Base-by-base conservation (phyloP, 1,139 yeast species). In the Blastobotrys capitulatus region DNA sequence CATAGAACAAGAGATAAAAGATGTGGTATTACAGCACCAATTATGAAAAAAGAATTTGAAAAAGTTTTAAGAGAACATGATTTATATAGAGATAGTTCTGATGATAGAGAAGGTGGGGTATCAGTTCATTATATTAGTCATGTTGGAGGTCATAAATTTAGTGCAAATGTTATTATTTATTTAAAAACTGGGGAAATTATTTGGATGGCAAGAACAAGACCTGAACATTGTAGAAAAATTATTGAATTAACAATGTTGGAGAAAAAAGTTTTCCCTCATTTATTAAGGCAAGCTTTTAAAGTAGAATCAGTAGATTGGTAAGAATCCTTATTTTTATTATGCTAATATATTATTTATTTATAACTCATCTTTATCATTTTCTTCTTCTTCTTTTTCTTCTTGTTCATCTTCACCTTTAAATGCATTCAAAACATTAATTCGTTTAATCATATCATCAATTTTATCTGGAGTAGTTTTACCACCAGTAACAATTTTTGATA, bases 21-120 rank as follows among this genome's bases (percentile, higher is more conserved):
- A 53, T 92, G 98, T 69, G 97, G 96, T 34, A 71, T 88, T 41
- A 87, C 97, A 0, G 97, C 97, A 0, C 97, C 97, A n/a, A 77
- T 88, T 27, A 77, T 92, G 82, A 84, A 83, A 63, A 82, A 79
- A 56, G 87, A 86, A 57, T 77, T 90, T 67, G 94, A 87, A 47
- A 63, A 76, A n/a, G 77, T 84, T 58, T 71, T 89, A 38, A 73
- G 94, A 45, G 87, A 85, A 15, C 71, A 77, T 39, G 92, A 82
- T 2, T 68, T 85, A 25, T 79, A 79, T 58, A 75, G 97, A 59
- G 97, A 90, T 65, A 83, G 87, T 5, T 95, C 86, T 62, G 70
- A 66, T 47, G 74, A 72, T 43, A 74, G 90, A 47, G 81, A 87
- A 0, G 82, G 76, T 36, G 97, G 97, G 2, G 86, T 84, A 1